Evolutionary conservation across 257 asterid species (phyloP).

Genomic region (Salvia miltiorrhiza): DNA sequence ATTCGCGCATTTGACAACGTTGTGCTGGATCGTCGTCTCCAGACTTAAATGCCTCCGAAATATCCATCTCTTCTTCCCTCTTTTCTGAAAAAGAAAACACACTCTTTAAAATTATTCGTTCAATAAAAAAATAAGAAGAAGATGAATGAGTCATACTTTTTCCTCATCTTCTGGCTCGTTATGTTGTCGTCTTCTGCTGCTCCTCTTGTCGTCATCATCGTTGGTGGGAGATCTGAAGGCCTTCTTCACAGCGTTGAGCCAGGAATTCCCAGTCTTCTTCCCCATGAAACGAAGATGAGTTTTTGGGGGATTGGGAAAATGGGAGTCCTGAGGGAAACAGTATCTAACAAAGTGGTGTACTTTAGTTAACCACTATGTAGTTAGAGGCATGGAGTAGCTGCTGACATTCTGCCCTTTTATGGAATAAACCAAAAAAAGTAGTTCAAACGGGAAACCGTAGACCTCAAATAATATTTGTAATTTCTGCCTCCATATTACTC

Average conservation of each 20-base stretch:
- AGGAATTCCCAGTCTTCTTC: constrained; percentile 58
- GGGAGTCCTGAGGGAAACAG: constrained; percentile 12
- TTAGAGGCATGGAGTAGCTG: constrained; percentile 1
- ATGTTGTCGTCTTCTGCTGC: constrained; percentile 36
- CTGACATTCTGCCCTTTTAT: constrained; percentile 9
- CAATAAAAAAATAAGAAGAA: no score
- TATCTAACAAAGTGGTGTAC: constrained; percentile 21
- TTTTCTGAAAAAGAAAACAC: constrained; percentile 36
- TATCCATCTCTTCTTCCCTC: constrained; percentile 72
- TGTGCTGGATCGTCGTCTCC: constrained; percentile 66
- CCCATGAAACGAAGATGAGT: constrained; percentile 41
- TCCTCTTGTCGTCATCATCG: constrained; percentile 33
- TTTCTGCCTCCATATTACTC: background rate
- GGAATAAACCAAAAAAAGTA: constrained; percentile 1
- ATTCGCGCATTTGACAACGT: constrained; percentile 21
- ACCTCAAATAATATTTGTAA: background rate
- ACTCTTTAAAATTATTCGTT: no score
- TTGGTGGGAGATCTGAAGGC: constrained; percentile 71
- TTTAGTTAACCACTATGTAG: constrained; percentile 7
- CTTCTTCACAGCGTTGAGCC: constrained; percentile 61
- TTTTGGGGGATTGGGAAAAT: background rate
- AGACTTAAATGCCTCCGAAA: constrained; percentile 36
- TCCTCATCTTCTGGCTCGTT: constrained; percentile 47
- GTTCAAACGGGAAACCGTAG: background rate
- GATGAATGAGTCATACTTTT: constrained; percentile 34